These are phyloP conservation scores for Gloeostereum incarnatum DNA, from an alignment of 768 basidiomycete species.

Conservation along the genomic window DNA sequence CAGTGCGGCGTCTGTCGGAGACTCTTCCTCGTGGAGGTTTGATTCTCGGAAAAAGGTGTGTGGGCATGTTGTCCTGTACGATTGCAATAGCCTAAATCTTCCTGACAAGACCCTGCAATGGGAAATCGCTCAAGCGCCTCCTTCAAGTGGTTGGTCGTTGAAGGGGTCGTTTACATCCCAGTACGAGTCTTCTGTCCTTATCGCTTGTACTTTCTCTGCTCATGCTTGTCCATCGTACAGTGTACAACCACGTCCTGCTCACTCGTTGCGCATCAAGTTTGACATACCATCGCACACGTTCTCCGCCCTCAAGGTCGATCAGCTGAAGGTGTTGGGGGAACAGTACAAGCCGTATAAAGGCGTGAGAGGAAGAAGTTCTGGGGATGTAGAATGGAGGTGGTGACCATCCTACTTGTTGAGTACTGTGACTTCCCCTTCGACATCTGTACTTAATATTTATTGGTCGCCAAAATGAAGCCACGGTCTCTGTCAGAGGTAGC, in stretches of 20 bases:
- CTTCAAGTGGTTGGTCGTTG: conserved; percentile 63
- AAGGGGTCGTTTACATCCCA: conserved; percentile 67
- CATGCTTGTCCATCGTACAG: conserved; percentile 13
- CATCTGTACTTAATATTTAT: no score
- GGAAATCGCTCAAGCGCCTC: conserved; percentile 62
- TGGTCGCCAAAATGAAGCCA: no score
- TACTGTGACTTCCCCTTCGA: no score
- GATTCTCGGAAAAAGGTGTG: conserved; percentile 57
- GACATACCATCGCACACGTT: conserved; percentile 64
- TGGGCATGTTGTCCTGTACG: neutral
- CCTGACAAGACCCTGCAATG: conserved; percentile 55
- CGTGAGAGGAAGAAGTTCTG: conserved; percentile 60
- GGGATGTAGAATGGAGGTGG: conserved; percentile 65
- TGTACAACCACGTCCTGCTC: conserved; percentile 53
- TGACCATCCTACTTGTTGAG: no score
- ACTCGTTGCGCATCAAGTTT: conserved; percentile 65
- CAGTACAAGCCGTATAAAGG: conserved; percentile 90
- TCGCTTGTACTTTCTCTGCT: neutral
- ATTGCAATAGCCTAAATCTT: neutral
- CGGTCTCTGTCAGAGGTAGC: no score
- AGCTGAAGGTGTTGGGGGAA: conserved; percentile 69
- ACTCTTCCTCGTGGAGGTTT: conserved; percentile 68
- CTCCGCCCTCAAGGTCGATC: conserved; percentile 78
- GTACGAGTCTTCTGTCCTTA: conserved; percentile 27
- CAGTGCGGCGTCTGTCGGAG: conserved; percentile 21